Percentiles rank a stretch among this genome's conserved stretches.
Evolutionary conservation across 164 flowering plant genomes (phyloP).

Genomic region (Nymphaea colorata): DNA sequence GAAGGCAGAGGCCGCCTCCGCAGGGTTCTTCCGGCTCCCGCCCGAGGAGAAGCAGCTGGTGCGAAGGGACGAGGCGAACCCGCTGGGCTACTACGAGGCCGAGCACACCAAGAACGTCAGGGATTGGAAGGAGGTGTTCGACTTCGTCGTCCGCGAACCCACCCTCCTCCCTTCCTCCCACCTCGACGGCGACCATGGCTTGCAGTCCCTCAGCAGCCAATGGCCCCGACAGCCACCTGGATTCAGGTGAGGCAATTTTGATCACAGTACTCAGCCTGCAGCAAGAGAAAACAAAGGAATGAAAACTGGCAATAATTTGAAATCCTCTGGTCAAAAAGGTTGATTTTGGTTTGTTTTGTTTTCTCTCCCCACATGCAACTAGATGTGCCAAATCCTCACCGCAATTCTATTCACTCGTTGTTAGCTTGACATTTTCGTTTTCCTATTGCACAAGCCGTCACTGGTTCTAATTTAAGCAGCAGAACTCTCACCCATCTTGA

Average conservation of each 20-base stretch:
- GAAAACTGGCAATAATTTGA: too few relatives aligned
- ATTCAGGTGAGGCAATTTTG: conserved; percentile 7
- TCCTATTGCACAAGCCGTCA: too few relatives aligned
- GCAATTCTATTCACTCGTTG: too few relatives aligned
- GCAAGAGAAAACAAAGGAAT: too few relatives aligned
- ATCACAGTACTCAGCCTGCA: not conserved
- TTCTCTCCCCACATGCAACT: too few relatives aligned
- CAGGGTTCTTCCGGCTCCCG: conserved; percentile 30
- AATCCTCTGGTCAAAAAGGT: too few relatives aligned
- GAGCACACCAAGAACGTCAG: conserved; percentile 69
- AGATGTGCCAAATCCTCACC: too few relatives aligned
- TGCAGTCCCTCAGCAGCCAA: conserved; percentile 23
- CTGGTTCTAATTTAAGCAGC: too few relatives aligned
- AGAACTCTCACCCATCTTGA: too few relatives aligned
- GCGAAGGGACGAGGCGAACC: conserved; percentile 28
- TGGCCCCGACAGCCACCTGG: conserved; percentile 26
- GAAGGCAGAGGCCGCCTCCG: conserved; percentile 18
- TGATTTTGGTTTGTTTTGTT: too few relatives aligned
- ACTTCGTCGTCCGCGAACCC: conserved; percentile 20
- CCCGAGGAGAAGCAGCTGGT: conserved; percentile 48
- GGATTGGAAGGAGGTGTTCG: conserved; percentile 78
- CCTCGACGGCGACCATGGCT: conserved; percentile 14
- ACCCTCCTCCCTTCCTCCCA: conserved; percentile 28
- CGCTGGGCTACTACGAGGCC: conserved; percentile 43
- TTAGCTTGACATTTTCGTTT: too few relatives aligned